These are phyloP conservation scores for Strigomonas culicis DNA, from an alignment of 208 protist genomes.

Conservation along the genomic window DNA sequence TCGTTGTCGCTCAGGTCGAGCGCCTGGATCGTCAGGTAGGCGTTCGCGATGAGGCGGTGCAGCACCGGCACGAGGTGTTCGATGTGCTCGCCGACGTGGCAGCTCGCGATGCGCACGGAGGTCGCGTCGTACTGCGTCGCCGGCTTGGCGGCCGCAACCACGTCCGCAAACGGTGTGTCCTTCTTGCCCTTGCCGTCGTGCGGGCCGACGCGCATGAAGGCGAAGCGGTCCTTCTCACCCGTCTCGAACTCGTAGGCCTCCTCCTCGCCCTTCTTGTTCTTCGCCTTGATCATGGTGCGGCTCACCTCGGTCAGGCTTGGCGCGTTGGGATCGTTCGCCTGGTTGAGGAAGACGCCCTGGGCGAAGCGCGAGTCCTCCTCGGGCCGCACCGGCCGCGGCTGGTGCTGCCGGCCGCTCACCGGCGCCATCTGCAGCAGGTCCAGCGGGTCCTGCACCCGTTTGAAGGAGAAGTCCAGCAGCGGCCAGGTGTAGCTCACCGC, in stretches of 20 bases:
- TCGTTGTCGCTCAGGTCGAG: constrained; percentile 86
- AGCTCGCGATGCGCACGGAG: constrained; percentile 63
- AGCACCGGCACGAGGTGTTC: constrained; percentile 64
- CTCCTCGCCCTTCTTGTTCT: constrained; percentile 85
- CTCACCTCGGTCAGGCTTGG: constrained; percentile 1
- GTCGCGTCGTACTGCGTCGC: constrained; percentile 45
- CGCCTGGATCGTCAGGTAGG: constrained; percentile 60
- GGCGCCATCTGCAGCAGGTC: constrained; percentile 41
- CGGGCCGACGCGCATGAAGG: constrained; percentile 24
- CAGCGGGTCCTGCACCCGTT: constrained; percentile 26
- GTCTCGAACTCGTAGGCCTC: constrained; percentile 85
- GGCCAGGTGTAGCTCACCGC: constrained; percentile 27
- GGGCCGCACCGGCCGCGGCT: constrained; percentile 21
- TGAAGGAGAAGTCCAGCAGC: constrained; percentile 60
- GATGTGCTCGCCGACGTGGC: constrained; percentile 42
- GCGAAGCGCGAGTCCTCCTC: constrained; percentile 42
- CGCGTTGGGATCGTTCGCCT: constrained; percentile 58
- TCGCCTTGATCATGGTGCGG: constrained; percentile 77
- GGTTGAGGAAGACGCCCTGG: constrained; percentile 70
- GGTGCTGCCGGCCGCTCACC: constrained; percentile 42
- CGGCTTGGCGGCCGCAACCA: constrained; percentile 5
- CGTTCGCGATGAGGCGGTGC: constrained; percentile 65
- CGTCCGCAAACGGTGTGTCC: constrained; percentile 7
- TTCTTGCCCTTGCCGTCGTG: neutral
- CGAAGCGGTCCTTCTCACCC: constrained; percentile 30